Conservation (phyloP, 1,139 yeast species). For the Taphrina sp. region DNA sequence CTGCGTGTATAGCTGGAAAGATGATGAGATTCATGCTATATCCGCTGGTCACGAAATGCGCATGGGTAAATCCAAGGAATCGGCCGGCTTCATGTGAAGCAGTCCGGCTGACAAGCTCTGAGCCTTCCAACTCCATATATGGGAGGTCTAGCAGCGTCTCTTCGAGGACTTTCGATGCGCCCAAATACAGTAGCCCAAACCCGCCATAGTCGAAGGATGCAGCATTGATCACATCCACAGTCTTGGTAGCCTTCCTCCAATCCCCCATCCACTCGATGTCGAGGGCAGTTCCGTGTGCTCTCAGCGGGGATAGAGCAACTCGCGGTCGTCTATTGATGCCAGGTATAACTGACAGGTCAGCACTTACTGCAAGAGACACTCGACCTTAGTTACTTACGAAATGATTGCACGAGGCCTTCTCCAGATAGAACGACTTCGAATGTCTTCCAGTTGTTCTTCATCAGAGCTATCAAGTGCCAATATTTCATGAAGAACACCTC, state of each 20-base stretch:
- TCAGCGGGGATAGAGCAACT: slow-evolving; percentile 19
- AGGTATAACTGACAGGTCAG: slow-evolving; percentile 19
- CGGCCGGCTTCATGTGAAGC: slow-evolving; percentile 6
- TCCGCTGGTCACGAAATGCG: slow-evolving; percentile 27
- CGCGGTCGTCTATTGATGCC: slow-evolving; percentile 18
- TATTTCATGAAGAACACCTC: slow-evolving; percentile 22
- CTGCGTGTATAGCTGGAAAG: slow-evolving; percentile 23
- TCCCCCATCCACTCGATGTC: slow-evolving; percentile 31
- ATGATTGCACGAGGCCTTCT: slow-evolving; percentile 13
- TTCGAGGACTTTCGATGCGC: slow-evolving; percentile 15
- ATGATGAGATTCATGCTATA: slow-evolving; percentile 27
- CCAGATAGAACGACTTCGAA: slow-evolving; percentile 4
- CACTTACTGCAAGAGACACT: not conserved
- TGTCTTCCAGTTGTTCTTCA: not conserved
- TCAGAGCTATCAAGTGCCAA: slow-evolving; percentile 12
- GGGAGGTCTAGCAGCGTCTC: slow-evolving; percentile 4
- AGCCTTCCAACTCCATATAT: slow-evolving; percentile 6
- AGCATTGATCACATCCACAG: slow-evolving; percentile 19
- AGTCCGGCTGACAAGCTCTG: slow-evolving; percentile 13
- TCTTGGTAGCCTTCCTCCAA: slow-evolving; percentile 13
- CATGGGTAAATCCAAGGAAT: slow-evolving; percentile 16
- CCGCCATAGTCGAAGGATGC: slow-evolving; percentile 33
- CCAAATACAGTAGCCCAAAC: slow-evolving; percentile 11
- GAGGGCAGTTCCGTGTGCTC: slow-evolving; percentile 27
- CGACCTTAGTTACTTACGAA: slow-evolving; percentile 12